Conservation (phyloP, 2,329 filamentous ascomycete genomes). For the Microdochium bolleyi region DNA sequence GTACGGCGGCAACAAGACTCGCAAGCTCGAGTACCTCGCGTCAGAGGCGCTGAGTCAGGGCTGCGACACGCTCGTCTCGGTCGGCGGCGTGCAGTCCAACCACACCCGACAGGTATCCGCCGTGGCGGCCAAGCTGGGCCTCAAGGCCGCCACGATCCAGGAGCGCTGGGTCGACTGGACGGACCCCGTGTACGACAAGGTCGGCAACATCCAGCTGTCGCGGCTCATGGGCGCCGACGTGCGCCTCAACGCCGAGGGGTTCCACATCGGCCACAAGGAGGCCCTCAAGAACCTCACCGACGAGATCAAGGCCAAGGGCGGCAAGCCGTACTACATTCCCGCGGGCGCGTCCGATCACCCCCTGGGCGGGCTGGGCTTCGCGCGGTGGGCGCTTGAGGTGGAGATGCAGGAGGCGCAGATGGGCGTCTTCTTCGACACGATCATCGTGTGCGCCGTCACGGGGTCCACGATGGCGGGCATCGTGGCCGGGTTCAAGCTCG, state of each 20-base stretch:
- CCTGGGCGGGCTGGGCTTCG: conserved; percentile 62
- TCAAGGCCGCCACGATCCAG: conserved; percentile 51
- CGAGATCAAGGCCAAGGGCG: conserved; percentile 42
- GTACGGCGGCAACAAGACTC: conserved; percentile 61
- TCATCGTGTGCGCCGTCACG: conserved; percentile 64
- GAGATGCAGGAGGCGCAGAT: conserved; percentile 51
- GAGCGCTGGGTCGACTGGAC: conserved; percentile 62
- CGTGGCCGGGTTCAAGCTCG: conserved; percentile 63
- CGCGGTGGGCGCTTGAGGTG: conserved; percentile 64
- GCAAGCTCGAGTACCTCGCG: conserved; percentile 62
- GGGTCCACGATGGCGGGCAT: conserved; percentile 66
- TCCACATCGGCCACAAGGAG: conserved; percentile 62
- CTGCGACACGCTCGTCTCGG: conserved; percentile 55
- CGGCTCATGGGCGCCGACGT: conserved; percentile 60
- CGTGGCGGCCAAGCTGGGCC: conserved; percentile 47
- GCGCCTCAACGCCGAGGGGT: conserved; percentile 48
- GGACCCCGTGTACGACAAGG: conserved; percentile 51
- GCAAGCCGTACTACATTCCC: conserved; percentile 64
- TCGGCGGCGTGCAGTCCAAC: conserved; percentile 63
- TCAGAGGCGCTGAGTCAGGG: conserved; percentile 51
- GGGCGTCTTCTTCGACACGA: conserved; percentile 58
- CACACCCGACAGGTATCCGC: conserved; percentile 62
- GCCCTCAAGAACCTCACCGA: conserved; percentile 46
- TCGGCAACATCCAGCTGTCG: conserved; percentile 65
- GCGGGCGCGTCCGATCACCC: conserved; percentile 65